phyloP scores from a whole-genome alignment of 352 stramenopile species.

The Globisporangium irregulare region DNA sequence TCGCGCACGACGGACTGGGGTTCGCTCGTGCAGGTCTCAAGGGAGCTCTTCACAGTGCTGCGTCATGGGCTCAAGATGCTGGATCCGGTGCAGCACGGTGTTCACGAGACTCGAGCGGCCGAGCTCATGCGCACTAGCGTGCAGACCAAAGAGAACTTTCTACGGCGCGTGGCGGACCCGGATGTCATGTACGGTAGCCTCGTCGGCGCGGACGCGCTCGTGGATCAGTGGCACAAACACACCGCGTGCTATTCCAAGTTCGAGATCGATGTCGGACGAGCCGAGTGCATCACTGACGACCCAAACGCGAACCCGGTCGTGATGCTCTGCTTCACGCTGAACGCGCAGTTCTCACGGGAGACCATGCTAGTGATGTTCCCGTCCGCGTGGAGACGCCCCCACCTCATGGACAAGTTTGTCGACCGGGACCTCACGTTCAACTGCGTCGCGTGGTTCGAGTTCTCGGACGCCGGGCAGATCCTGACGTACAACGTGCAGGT shows the following conservation, averaged over 20 bases:
- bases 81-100: neutral
- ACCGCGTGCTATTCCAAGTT: constrained; percentile 6
- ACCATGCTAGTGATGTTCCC: constrained; percentile 27
- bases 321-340: neutral
- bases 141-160: constrained; percentile 6
- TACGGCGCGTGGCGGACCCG: neutral
- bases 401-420: constrained; percentile 19
- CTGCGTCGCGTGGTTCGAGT: constrained; percentile 19
- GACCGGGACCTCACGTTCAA: constrained; percentile 21
- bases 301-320: constrained; percentile 1
- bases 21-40: constrained; percentile 4
- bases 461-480: constrained; percentile 18
- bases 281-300: neutral
- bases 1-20: neutral
- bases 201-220: neutral
- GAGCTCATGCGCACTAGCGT: neutral
- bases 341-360: neutral
- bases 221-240: constrained; percentile 1
- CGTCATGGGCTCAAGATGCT: neutral
- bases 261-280: neutral
- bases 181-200: constrained; percentile 5
- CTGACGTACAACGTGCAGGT: constrained; percentile 17
- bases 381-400: constrained; percentile 14
- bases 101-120: neutral
- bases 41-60: constrained; percentile 6